Conservation (phyloP, 345 rosid genomes). For the Populus simonii region DNA sequence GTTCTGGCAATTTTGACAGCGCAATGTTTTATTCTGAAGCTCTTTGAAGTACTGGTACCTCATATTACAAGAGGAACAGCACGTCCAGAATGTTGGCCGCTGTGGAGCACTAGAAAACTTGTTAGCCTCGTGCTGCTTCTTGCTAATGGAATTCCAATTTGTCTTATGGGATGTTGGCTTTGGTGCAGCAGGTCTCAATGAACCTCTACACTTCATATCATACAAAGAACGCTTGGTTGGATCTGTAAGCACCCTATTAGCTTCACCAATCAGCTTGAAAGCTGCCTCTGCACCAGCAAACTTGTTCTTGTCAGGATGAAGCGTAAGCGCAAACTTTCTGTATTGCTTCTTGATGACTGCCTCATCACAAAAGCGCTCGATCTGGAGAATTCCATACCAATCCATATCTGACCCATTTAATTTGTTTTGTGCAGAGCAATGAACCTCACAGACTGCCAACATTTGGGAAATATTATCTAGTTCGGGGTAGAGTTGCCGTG, state of each 20-base stretch:
- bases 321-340: conserved; percentile 71
- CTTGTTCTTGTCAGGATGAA: conserved; percentile 93
- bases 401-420: conserved; percentile 53
- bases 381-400: conserved; percentile 86
- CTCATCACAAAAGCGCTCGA: conserved; percentile 50
- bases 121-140: conserved; percentile 25
- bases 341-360: conserved; percentile 70
- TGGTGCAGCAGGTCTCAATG: conserved; percentile 21
- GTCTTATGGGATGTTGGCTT: conserved; percentile 29
- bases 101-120: conserved; percentile 11
- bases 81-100: conserved; percentile 57
- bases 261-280: conserved; percentile 84
- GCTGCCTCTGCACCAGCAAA: conserved; percentile 89
- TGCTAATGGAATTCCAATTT: conserved; percentile 26
- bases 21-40: conserved; percentile 36
- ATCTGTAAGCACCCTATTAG: conserved; percentile 59
- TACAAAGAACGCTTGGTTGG: conserved; percentile 42
- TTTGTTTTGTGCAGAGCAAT: conserved; percentile 52
- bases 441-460: conserved; percentile 75
- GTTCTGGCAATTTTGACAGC: conserved; percentile 50
- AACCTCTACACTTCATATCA: conserved; percentile 48
- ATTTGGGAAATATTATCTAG: conserved; percentile 63
- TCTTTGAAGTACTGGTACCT: conserved; percentile 40
- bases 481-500: conserved; percentile 58
- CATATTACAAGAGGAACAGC: conserved; percentile 51